Evolutionary conservation across 176 grass and related monocot genomes (phyloP).

Genomic region (Oryza punctata): DNA sequence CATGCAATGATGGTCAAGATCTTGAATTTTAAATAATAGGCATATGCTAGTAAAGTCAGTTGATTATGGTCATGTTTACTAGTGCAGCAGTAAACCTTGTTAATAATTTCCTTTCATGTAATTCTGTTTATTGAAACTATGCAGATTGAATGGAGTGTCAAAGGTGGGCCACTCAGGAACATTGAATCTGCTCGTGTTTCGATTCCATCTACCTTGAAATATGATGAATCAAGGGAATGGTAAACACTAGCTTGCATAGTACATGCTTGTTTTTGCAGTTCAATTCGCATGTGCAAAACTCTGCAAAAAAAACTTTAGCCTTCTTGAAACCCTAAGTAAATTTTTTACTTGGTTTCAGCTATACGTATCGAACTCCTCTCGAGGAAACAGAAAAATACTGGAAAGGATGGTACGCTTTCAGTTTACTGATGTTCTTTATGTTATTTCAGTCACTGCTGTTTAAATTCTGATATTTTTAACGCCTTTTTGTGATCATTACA

Average conservation of each 20-base stretch:
- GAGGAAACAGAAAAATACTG: slow-evolving; percentile 87
- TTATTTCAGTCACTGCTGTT: neutral
- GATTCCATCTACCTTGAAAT: slow-evolving; percentile 82
- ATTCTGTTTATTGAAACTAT: slow-evolving; percentile 30
- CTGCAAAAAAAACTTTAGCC: slow-evolving; percentile 13
- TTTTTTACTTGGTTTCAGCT: slow-evolving; percentile 59
- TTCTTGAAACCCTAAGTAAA: slow-evolving; percentile 32
- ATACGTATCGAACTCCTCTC: slow-evolving; percentile 76
- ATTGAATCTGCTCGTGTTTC: slow-evolving; percentile 86
- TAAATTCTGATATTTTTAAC: neutral
- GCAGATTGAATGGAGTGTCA: slow-evolving; percentile 91
- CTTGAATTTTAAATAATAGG: slow-evolving; percentile 18
- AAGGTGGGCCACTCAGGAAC: slow-evolving; percentile 78
- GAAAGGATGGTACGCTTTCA: slow-evolving; percentile 89
- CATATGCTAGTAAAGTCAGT: slow-evolving; percentile 28
- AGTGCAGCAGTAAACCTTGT: neutral
- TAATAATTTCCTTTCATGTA: slow-evolving; percentile 5
- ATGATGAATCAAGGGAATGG: slow-evolving; percentile 87
- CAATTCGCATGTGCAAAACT: neutral
- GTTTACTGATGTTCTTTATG: slow-evolving; percentile 7
- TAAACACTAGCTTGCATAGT: slow-evolving; percentile 34
- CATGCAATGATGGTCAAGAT: neutral
- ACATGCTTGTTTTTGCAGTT: slow-evolving; percentile 15
- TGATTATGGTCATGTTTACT: slow-evolving; percentile 9
- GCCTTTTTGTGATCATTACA: neutral